phyloP scores from a whole-genome alignment of 2,329 filamentous ascomycete species.

The Venturia aucupariae region DNA sequence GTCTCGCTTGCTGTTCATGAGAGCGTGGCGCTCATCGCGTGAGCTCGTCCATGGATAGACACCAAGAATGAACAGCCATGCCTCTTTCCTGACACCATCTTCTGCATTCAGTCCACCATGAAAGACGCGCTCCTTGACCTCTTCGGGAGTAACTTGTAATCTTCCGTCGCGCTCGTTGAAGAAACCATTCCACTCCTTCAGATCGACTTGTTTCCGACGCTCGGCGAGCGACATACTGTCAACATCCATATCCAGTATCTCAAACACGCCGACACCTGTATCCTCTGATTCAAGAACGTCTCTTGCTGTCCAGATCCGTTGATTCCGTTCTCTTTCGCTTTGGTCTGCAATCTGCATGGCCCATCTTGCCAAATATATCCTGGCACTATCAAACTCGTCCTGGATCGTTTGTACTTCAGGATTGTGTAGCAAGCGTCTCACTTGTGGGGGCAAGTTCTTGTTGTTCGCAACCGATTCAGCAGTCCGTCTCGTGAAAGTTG shows the following conservation, averaged over 20 bases:
- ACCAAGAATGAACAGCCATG: conserved; percentile 88
- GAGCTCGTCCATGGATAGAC: conserved; percentile 92
- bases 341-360: conserved; percentile 98
- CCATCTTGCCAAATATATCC: conserved; percentile 91
- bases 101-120: conserved; percentile 84
- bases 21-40: conserved; percentile 69
- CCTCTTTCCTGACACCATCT: conserved; percentile 89
- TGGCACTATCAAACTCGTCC: conserved; percentile 93
- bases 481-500: conserved; percentile 85
- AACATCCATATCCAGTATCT: conserved; percentile 74
- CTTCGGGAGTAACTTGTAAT: conserved; percentile 71
- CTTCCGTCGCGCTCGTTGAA: conserved; percentile 70
- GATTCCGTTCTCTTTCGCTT: conserved; percentile 75
- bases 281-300: conserved; percentile 92
- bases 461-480: conserved; percentile 90
- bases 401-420: conserved; percentile 92
- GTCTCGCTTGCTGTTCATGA: conserved; percentile 77
- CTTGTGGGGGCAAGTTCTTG: conserved; percentile 79
- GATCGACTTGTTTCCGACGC: conserved; percentile 63
- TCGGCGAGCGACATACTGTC: conserved; percentile 67
- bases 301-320: conserved; percentile 84
- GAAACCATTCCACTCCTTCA: conserved; percentile 84
- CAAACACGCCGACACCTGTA: conserved; percentile 90
- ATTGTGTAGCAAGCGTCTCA: conserved; percentile 74
- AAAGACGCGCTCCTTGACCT: conserved; percentile 95